phyloP scores from a whole-genome alignment of 2,329 filamentous ascomycete species.

The Monilinia laxa region DNA sequence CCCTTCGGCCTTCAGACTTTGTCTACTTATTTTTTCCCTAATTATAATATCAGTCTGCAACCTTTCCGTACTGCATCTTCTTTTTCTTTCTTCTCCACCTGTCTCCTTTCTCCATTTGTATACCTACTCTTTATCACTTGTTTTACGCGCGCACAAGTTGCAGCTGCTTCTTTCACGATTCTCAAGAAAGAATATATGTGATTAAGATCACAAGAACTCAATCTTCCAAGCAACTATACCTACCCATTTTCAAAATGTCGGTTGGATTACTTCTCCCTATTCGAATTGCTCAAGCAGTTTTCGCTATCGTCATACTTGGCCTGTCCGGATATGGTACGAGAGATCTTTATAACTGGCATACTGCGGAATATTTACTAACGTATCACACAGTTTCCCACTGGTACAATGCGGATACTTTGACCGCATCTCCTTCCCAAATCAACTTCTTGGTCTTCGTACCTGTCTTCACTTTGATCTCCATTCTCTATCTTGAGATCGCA shows the following conservation, averaged over 20 bases:
- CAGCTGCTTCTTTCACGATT: conserved; percentile 24
- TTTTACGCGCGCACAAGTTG: conserved; percentile 32
- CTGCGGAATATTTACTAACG: conserved; percentile 28
- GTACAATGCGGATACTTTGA: conserved; percentile 57
- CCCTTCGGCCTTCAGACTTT: conserved; percentile 17
- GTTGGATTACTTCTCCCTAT: conserved; percentile 46
- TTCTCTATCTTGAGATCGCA: conserved; percentile 53
- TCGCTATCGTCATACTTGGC: conserved; percentile 48
- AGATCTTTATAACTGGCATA: neutral
- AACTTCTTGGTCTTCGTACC: conserved; percentile 58
- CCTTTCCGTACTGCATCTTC: conserved; percentile 13
- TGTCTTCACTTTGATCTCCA: conserved; percentile 54
- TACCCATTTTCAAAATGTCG: conserved; percentile 41
- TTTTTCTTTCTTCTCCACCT: conserved; percentile 16
- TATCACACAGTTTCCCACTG: conserved; percentile 54
- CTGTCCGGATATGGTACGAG: conserved; percentile 51
- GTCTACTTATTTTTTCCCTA: conserved; percentile 14
- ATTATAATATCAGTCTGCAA: conserved; percentile 18
- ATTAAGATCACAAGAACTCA: conserved; percentile 16
- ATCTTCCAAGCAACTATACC: conserved; percentile 1
- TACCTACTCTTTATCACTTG: conserved; percentile 24
- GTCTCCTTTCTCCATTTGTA: conserved; percentile 16
- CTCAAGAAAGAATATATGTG: conserved; percentile 17
- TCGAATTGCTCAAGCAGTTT: conserved; percentile 48
- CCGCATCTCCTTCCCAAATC: conserved; percentile 54